These are phyloP conservation scores for Schwanniomyces pseudopolymorphus DNA, from an alignment of 805 yeast species.

Conservation along the genomic window DNA sequence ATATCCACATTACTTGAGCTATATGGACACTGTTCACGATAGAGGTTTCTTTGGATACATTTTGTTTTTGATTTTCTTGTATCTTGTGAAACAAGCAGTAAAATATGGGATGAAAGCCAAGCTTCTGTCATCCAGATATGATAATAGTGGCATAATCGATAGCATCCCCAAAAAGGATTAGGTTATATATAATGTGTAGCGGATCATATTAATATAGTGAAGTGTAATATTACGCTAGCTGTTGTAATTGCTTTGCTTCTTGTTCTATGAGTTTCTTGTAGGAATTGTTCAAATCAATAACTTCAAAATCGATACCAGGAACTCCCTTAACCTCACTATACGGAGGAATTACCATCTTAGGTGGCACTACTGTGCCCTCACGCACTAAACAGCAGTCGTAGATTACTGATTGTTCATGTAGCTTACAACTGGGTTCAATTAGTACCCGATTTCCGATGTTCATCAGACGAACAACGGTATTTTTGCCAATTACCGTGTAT, in stretches of 20 bases:
- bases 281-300: conserved; percentile 26
- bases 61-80: conserved; percentile 12
- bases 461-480: conserved; percentile 31
- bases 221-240: conserved; percentile 11
- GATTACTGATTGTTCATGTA: conserved; percentile 38
- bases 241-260: conserved; percentile 29
- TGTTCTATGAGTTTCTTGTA: conserved; percentile 36
- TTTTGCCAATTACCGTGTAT: conserved; percentile 41
- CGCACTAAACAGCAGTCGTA: conserved; percentile 54
- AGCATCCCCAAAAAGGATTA: conserved; percentile 18
- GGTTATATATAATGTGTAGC: neutral
- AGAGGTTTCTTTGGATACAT: conserved; percentile 46
- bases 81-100: conserved; percentile 3
- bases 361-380: conserved; percentile 41
- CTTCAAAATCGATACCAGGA: conserved; percentile 31
- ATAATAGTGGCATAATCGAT: conserved; percentile 20
- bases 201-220: neutral
- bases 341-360: conserved; percentile 49
- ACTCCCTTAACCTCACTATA: conserved; percentile 45
- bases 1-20: conserved; percentile 33
- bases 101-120: conserved; percentile 5
- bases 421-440: conserved; percentile 40
- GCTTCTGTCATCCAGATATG: conserved; percentile 1
- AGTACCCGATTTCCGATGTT: conserved; percentile 50
- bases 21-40: conserved; percentile 45